phyloP scores from a whole-genome alignment of 805 yeast species.

The Spathaspora sp. region DNA sequence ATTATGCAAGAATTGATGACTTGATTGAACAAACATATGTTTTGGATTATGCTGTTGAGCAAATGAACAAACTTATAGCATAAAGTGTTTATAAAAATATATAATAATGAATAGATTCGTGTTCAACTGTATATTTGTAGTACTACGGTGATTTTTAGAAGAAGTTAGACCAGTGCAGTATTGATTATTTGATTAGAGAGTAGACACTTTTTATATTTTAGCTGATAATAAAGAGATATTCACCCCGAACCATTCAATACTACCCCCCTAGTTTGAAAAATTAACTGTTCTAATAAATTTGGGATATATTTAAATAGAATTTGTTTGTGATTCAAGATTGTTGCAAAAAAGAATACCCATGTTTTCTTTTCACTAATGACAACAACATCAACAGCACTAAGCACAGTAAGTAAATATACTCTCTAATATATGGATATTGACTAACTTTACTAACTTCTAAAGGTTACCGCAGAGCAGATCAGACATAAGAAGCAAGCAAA shows the following conservation, averaged over 20 bases:
- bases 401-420: background rate
- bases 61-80: constrained; percentile 48
- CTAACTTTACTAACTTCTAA: background rate
- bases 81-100: constrained; percentile 1
- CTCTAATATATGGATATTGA: background rate
- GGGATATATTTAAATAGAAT: too few species aligned
- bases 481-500: constrained; percentile 16
- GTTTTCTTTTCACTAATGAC: background rate
- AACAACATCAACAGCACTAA: background rate
- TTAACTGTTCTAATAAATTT: too few species aligned
- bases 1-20: constrained; percentile 70
- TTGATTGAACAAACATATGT: constrained; percentile 82
- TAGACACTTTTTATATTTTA: too few species aligned
- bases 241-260: too few species aligned
- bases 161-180: too few species aligned
- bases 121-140: too few species aligned
- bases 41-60: constrained; percentile 77
- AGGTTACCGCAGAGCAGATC: constrained; percentile 18
- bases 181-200: too few species aligned
- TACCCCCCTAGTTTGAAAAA: too few species aligned
- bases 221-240: background rate
- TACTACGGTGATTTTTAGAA: too few species aligned
- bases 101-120: background rate
- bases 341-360: background rate
- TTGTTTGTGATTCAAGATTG: background rate